Percentiles rank a stretch among this genome's conserved stretches.
Evolutionary conservation across 1,139 yeast genomes (phyloP).

Genomic region (Blastobotrys indianensis): DNA sequence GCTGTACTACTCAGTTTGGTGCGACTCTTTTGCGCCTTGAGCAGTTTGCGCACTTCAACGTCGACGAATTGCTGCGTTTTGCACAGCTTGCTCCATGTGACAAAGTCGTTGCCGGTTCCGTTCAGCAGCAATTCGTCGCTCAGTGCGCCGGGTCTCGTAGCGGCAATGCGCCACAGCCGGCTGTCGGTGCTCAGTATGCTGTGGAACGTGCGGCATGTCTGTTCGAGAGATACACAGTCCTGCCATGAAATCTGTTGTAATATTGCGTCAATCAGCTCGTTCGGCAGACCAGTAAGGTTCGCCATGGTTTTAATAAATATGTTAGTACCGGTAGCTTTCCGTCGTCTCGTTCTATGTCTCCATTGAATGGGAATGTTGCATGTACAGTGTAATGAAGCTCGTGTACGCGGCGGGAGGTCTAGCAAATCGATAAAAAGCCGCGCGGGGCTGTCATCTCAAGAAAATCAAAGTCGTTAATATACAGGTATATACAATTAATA

Average conservation of each 20-base stretch:
- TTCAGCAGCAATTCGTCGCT: conserved; percentile 2
- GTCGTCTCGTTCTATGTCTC: background rate
- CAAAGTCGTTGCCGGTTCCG: conserved; percentile 1
- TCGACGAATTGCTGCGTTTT: conserved; percentile 2
- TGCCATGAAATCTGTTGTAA: background rate
- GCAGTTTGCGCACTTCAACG: background rate
- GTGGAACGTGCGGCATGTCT: conserved; percentile 1
- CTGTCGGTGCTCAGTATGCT: background rate
- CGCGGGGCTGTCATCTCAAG: background rate
- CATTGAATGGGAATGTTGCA: too few species aligned
- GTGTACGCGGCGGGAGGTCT: background rate
- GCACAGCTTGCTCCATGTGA: background rate
- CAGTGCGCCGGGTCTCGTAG: background rate
- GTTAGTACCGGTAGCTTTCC: background rate
- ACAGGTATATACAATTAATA: background rate
- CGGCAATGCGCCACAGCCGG: conserved; percentile 2
- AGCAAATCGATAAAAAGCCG: background rate
- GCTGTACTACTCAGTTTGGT: background rate
- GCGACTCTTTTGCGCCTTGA: background rate
- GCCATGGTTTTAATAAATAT: background rate
- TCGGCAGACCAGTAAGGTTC: background rate
- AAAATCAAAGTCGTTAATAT: background rate
- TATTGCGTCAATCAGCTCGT: background rate
- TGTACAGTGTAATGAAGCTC: too few species aligned
- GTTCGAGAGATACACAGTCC: background rate